Conservation (phyloP, 306 rosid genomes). For the Corylus heterophylla region DNA sequence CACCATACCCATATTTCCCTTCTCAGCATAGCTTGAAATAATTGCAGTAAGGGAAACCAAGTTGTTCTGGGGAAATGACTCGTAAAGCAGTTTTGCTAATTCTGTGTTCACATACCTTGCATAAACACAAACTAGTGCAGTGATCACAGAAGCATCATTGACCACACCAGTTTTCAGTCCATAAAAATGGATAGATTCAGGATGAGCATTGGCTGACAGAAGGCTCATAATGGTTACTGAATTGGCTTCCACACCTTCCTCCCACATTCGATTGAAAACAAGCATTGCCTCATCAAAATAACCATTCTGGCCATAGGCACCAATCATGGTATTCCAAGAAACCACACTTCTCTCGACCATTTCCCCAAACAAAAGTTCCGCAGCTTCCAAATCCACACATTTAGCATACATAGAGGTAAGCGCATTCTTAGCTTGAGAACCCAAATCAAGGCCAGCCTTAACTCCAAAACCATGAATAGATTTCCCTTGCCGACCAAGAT, state of each 20-base stretch:
- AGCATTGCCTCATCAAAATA: constrained; percentile 44
- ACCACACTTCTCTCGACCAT: constrained; percentile 55
- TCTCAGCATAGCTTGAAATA: constrained; percentile 60
- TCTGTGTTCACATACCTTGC: constrained; percentile 48
- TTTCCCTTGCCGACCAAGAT: constrained; percentile 48
- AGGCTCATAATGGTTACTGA: constrained; percentile 67
- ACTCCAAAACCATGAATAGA: constrained; percentile 53
- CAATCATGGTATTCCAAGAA: constrained; percentile 87
- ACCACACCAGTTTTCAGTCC: constrained; percentile 53
- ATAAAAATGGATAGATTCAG: constrained; percentile 52
- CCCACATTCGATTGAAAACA: constrained; percentile 58
- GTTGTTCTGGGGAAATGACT: constrained; percentile 41
- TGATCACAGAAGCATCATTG: constrained; percentile 52
- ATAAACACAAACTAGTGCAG: constrained; percentile 66
- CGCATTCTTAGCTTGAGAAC: constrained; percentile 49
- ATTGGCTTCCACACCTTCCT: constrained; percentile 47
- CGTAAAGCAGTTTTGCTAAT: constrained; percentile 51
- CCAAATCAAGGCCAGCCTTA: constrained; percentile 44
- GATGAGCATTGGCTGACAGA: constrained; percentile 59
- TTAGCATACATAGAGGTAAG: constrained; percentile 78
- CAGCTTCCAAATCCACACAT: constrained; percentile 56
- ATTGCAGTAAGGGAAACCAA: constrained; percentile 70
- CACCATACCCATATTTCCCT: constrained; percentile 44
- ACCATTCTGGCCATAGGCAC: constrained; percentile 66
- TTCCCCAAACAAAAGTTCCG: constrained; percentile 56